Conservation (phyloP, 1,284 basidiomycete species). For the Sphagnurus paluster region DNA sequence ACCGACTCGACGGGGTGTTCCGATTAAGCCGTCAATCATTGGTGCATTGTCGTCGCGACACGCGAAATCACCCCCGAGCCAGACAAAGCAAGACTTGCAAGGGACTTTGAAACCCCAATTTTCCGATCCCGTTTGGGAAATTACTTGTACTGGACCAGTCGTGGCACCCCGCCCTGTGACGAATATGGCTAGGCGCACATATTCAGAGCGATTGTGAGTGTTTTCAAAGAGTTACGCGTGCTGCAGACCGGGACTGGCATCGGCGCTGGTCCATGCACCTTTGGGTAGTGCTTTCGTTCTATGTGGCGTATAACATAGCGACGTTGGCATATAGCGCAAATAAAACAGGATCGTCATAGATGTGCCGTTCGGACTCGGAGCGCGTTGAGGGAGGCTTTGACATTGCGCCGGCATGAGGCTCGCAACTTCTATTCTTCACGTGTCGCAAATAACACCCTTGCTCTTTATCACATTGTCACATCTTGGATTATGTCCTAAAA, state of each 20-base stretch:
- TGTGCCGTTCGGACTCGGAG: too few relatives aligned
- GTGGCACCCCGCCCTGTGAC: not conserved
- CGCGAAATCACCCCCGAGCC: constrained; percentile 5
- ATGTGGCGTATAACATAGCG: too few relatives aligned
- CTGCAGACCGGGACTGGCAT: not conserved
- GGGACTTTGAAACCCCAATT: constrained; percentile 6
- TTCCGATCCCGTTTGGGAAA: constrained; percentile 7
- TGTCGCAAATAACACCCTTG: constrained; percentile 14
- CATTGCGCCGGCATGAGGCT: constrained; percentile 18
- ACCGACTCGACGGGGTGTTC: constrained; percentile 19
- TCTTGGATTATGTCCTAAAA: constrained; percentile 9
- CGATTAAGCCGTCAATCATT: constrained; percentile 12
- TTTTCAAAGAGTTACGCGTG: not conserved
- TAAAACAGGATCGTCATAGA: too few relatives aligned
- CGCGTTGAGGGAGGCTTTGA: not conserved
- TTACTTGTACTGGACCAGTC: not conserved
- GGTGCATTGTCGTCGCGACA: constrained; percentile 14
- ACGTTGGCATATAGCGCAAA: too few relatives aligned
- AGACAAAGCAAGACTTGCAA: constrained; percentile 21
- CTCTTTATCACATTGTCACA: constrained; percentile 22
- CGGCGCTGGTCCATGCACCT: too few relatives aligned
- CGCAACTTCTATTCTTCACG: constrained; percentile 17
- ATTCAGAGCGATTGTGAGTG: constrained; percentile 1
- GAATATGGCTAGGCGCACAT: not conserved
- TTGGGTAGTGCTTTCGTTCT: too few relatives aligned